Percentiles rank a stretch among this genome's conserved stretches.
These are phyloP conservation scores for Triadica sebifera DNA, from an alignment of 345 rosid genomes.

Conservation along the genomic window DNA sequence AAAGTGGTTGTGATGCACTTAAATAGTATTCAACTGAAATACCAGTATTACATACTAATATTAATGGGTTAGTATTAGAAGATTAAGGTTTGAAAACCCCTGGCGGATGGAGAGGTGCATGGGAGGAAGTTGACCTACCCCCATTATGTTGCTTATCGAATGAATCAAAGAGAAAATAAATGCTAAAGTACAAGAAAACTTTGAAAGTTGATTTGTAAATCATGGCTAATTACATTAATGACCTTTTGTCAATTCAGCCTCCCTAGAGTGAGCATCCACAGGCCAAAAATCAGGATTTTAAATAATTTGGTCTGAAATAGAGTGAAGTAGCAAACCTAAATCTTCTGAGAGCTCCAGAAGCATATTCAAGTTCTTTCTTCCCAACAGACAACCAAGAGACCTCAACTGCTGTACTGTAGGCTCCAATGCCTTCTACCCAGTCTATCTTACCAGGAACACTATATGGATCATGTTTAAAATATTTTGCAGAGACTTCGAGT, in stretches of 20 bases:
- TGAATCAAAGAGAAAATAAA: background rate
- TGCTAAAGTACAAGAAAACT: background rate
- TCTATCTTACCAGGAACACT: constrained; percentile 78
- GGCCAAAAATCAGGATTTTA: background rate
- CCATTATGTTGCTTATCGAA: background rate
- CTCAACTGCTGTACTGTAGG: constrained; percentile 60
- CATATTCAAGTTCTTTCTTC: constrained; percentile 88
- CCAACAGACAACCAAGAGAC: constrained; percentile 99
- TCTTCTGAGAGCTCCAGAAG: constrained; percentile 79
- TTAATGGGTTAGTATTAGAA: too few relatives aligned
- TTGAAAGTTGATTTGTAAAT: background rate
- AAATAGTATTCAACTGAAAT: background rate
- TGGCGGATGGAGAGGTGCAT: background rate
- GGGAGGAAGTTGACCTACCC: background rate
- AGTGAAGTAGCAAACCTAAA: constrained; percentile 56
- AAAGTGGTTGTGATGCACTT: background rate
- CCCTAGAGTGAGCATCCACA: constrained; percentile 1
- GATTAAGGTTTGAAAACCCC: too few relatives aligned
- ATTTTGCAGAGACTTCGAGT: constrained; percentile 48
- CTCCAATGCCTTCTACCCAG: constrained; percentile 72
- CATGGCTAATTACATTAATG: background rate
- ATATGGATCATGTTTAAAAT: constrained; percentile 76
- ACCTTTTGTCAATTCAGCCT: background rate
- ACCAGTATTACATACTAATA: background rate
- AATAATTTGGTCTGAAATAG: background rate